Percentiles rank a stretch among this genome's conserved stretches.
phyloP scores from a whole-genome alignment of 2,329 filamentous ascomycete genomes.

The Arthrobotrys musiformis region DNA sequence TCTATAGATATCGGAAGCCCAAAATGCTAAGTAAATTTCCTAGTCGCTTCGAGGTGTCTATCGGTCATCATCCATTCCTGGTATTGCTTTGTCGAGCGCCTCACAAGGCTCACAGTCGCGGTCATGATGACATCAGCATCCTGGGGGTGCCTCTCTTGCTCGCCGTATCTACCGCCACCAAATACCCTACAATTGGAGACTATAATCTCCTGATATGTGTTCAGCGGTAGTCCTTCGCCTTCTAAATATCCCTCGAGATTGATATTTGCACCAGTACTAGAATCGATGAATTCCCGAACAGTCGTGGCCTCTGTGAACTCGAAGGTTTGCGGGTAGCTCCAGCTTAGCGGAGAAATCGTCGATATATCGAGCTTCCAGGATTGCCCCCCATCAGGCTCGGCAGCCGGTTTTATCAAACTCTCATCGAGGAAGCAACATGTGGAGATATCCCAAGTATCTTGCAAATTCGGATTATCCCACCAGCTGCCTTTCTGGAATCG shows the following conservation, averaged over 20 bases:
- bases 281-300: background rate
- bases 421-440: background rate
- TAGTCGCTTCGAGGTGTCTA: background rate
- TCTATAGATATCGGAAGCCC: too few relatives aligned
- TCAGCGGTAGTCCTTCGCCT: background rate
- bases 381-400: too few relatives aligned
- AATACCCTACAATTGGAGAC: background rate
- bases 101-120: background rate
- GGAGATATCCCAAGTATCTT: background rate
- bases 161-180: background rate
- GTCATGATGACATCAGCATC: background rate
- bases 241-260: background rate
- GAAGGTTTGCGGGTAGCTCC: background rate
- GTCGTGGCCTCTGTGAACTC: background rate
- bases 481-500: background rate
- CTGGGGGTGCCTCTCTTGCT: background rate
- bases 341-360: background rate
- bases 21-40: background rate
- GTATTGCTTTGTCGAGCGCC: conserved; percentile 4
- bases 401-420: background rate
- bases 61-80: background rate
- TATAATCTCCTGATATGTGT: background rate
- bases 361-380: background rate
- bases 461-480: conserved; percentile 1
- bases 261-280: background rate